These are phyloP conservation scores for Pythium folliculosum DNA, from an alignment of 352 stramenopile genomes.

Conservation along the genomic window DNA sequence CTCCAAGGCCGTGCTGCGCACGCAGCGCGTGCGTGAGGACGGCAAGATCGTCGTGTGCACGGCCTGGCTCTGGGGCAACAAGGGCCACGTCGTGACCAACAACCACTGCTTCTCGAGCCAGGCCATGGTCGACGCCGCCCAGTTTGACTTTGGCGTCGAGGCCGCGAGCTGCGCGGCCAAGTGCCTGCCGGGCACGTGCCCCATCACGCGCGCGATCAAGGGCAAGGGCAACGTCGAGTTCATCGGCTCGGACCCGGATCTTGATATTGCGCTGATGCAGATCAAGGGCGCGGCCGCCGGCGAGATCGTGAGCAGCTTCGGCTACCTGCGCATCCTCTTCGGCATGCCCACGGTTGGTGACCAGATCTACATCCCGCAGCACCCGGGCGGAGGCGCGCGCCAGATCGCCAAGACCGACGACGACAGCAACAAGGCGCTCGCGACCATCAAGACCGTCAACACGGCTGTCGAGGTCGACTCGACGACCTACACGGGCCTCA, in stretches of 20 bases:
- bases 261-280: slow-evolving; percentile 63
- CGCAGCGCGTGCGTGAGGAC: slow-evolving; percentile 48
- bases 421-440: slow-evolving; percentile 36
- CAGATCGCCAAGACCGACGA: slow-evolving; percentile 59
- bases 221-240: slow-evolving; percentile 54
- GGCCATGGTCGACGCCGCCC: slow-evolving; percentile 41
- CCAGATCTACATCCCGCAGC: slow-evolving; percentile 73
- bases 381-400: slow-evolving; percentile 61
- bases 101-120: slow-evolving; percentile 55
- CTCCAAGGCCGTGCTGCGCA: slow-evolving; percentile 49
- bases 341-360: slow-evolving; percentile 47
- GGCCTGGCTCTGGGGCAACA: slow-evolving; percentile 61
- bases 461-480: slow-evolving; percentile 35
- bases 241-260: slow-evolving; percentile 48
- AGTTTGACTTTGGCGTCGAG: slow-evolving; percentile 38
- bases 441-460: slow-evolving; percentile 40
- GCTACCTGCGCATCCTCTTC: slow-evolving; percentile 64
- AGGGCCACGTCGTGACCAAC: slow-evolving; percentile 71
- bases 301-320: slow-evolving; percentile 45
- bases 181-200: slow-evolving; percentile 36
- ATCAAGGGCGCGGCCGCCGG: slow-evolving; percentile 38
- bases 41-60: slow-evolving; percentile 60
- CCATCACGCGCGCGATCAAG: slow-evolving; percentile 37
- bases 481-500: slow-evolving; percentile 27
- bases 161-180: slow-evolving; percentile 35